Evolutionary conservation across 2,329 filamentous ascomycete species (phyloP).

Genomic region (Thermoascus crustaceus): DNA sequence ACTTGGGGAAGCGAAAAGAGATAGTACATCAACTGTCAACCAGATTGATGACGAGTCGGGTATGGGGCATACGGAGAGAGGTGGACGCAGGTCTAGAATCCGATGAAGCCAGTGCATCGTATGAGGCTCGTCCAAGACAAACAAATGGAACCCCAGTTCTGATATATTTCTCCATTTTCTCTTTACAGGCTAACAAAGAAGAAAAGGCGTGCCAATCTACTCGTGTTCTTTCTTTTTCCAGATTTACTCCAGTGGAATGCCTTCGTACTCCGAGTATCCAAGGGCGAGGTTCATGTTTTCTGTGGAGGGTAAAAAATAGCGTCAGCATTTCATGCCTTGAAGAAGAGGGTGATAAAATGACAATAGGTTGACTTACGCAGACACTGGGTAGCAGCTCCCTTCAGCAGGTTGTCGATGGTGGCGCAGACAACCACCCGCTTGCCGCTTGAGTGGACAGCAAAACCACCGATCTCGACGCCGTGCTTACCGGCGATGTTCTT

Average conservation of each 20-base stretch:
- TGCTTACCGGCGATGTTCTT: constrained; percentile 79
- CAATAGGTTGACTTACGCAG: constrained; percentile 56
- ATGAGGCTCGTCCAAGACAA: too few species aligned
- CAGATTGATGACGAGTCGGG: too few species aligned
- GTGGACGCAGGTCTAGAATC: too few species aligned
- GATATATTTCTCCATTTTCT: neutral
- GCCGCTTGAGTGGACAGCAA: constrained; percentile 82
- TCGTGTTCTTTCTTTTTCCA: too few species aligned
- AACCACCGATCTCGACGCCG: constrained; percentile 87
- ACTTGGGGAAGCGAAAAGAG: too few species aligned
- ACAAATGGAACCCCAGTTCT: too few species aligned
- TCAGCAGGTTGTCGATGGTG: constrained; percentile 88
- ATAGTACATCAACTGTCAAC: too few species aligned
- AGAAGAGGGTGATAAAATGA: constrained; percentile 2
- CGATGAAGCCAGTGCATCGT: too few species aligned
- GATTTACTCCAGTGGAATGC: constrained; percentile 57
- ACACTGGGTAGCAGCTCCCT: constrained; percentile 89
- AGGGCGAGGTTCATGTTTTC: constrained; percentile 94
- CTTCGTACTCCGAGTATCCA: constrained; percentile 80
- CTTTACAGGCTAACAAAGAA: neutral
- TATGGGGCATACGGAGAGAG: too few species aligned
- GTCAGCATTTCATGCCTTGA: constrained; percentile 7
- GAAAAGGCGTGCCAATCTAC: too few species aligned
- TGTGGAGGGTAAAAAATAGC: constrained; percentile 23
- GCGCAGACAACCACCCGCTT: constrained; percentile 91